Evolutionary conservation across 257 asterid genomes (phyloP).

Genomic region (Striga asiatica): DNA sequence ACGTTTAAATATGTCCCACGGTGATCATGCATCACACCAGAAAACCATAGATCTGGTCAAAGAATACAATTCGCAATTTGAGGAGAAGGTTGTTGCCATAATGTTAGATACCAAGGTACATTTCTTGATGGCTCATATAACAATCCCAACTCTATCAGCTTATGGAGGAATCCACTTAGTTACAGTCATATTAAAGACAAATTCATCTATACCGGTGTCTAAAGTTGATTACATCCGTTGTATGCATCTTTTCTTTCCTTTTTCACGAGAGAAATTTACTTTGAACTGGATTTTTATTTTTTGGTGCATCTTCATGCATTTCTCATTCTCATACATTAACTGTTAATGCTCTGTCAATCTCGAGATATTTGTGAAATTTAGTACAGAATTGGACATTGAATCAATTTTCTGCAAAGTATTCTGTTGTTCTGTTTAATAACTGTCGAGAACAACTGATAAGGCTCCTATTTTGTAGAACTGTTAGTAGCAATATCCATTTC

Average conservation of each 20-base stretch:
- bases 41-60: conserved; percentile 84
- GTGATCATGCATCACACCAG: conserved; percentile 93
- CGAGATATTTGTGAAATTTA: neutral
- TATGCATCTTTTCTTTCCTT: neutral
- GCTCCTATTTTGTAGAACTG: neutral
- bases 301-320: neutral
- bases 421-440: too few relatives aligned
- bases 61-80: conserved; percentile 82
- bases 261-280: neutral
- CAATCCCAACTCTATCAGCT: conserved; percentile 2
- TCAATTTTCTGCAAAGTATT: too few relatives aligned
- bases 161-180: conserved; percentile 2
- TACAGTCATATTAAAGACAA: neutral
- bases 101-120: conserved; percentile 97
- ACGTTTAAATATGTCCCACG: conserved; percentile 95
- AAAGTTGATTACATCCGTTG: neutral
- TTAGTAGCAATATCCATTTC: neutral
- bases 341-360: too few relatives aligned
- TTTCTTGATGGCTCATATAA: conserved; percentile 6
- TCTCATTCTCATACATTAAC: neutral
- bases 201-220: neutral
- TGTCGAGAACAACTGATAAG: too few relatives aligned
- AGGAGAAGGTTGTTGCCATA: conserved; percentile 76
- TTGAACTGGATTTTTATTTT: neutral
- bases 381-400: neutral